phyloP scores from a whole-genome alignment of 2,329 filamentous ascomycete species.

The Aspergillus piperis region DNA sequence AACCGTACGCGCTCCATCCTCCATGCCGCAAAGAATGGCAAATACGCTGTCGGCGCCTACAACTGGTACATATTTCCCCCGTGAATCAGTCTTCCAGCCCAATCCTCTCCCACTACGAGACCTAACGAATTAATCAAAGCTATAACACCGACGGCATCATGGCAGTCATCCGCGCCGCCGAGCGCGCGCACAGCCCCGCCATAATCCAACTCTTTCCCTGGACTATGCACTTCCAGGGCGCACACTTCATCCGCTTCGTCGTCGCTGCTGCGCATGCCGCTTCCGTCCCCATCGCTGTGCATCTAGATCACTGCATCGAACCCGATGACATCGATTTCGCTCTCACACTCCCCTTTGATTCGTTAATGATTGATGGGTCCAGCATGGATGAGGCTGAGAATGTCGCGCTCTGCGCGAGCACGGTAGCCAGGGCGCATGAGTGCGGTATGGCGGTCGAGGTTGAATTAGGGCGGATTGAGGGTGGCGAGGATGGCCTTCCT shows the following conservation, averaged over 20 bases:
- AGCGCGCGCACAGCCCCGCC: constrained; percentile 62
- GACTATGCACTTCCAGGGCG: constrained; percentile 64
- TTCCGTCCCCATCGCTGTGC: constrained; percentile 59
- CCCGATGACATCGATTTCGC: constrained; percentile 55
- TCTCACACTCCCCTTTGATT: constrained; percentile 62
- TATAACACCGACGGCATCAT: constrained; percentile 70
- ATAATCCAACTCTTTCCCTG: constrained; percentile 72
- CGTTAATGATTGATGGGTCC: constrained; percentile 72
- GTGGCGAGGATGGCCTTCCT: constrained; percentile 72
- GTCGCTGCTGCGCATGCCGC: constrained; percentile 55
- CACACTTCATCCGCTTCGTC: constrained; percentile 53
- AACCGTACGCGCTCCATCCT: constrained; percentile 46
- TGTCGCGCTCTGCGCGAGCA: constrained; percentile 60
- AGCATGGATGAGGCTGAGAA: constrained; percentile 69
- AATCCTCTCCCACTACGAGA: too few species aligned
- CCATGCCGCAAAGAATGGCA: constrained; percentile 52
- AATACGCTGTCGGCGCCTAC: constrained; percentile 56
- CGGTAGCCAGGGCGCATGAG: constrained; percentile 38
- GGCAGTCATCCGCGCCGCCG: constrained; percentile 65
- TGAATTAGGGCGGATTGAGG: constrained; percentile 45
- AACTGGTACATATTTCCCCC: constrained; percentile 34
- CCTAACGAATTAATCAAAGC: constrained; percentile 23
- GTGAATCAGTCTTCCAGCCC: background rate
- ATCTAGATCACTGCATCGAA: constrained; percentile 65
- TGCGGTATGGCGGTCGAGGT: constrained; percentile 62